A percentile compares a stretch with the other conserved stretches of the same genome.
Evolutionary conservation across 345 rosid genomes (phyloP).

Genomic region (Pistacia atlantica): DNA sequence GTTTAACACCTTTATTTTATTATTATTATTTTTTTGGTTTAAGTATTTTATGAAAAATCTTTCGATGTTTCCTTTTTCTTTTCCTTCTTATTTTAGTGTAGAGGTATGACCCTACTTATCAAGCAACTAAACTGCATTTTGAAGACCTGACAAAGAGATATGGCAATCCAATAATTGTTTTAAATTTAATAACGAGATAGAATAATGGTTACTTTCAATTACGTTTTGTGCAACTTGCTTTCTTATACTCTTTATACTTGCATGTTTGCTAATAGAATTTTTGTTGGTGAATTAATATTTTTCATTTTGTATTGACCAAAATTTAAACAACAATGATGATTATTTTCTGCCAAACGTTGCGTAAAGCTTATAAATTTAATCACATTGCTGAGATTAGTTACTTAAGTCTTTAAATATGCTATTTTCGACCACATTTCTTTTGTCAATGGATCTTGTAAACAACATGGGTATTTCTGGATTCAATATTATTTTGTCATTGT

Average conservation of each 20-base stretch:
- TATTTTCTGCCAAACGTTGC: not conserved
- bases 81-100: slow-evolving; percentile 62
- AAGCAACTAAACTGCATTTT: slow-evolving; percentile 93
- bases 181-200: slow-evolving; percentile 91
- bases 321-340: not conserved
- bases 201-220: slow-evolving; percentile 50
- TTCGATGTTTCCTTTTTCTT: slow-evolving; percentile 22
- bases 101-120: slow-evolving; percentile 96
- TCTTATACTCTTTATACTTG: not conserved
- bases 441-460: not conserved
- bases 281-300: not conserved
- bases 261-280: not conserved
- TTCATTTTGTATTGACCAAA: not conserved
- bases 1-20: slow-evolving; percentile 15
- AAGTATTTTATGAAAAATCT: not conserved
- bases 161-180: slow-evolving; percentile 91
- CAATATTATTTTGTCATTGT: not conserved
- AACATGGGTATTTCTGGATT: not conserved
- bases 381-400: not conserved
- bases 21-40: not conserved
- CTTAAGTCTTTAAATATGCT: not conserved
- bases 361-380: not conserved
- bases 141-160: slow-evolving; percentile 88
- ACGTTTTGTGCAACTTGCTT: not conserved
- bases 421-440: not conserved